These are phyloP conservation scores for Naganishia kalamii DNA, from an alignment of 768 basidiomycete species.

Conservation along the genomic window DNA sequence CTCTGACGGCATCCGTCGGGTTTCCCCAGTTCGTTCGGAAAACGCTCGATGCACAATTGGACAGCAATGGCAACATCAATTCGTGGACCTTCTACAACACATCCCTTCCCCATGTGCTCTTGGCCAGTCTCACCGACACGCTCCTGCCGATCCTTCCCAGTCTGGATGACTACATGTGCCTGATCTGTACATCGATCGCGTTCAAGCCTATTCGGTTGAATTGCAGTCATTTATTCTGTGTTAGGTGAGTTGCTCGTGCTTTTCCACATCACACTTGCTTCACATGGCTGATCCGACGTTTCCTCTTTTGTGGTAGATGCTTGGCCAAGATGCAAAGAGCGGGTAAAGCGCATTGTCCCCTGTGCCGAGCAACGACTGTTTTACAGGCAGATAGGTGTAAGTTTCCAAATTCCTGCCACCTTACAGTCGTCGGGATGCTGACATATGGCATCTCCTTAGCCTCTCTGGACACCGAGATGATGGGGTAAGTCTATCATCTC, in stretches of 20 bases:
- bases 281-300: neutral
- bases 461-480: conserved; percentile 41
- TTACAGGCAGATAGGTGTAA: conserved; percentile 67
- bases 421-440: neutral
- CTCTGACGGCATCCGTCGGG: conserved; percentile 55
- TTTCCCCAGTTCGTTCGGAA: conserved; percentile 51
- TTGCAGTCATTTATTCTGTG: conserved; percentile 62
- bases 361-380: conserved; percentile 74
- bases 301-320: conserved; percentile 44
- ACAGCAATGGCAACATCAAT: conserved; percentile 37
- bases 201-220: conserved; percentile 81
- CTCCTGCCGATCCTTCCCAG: conserved; percentile 57
- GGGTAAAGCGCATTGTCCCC: conserved; percentile 67
- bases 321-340: conserved; percentile 87
- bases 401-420: conserved; percentile 35
- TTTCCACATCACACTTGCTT: too few relatives aligned
- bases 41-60: conserved; percentile 35
- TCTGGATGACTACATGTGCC: conserved; percentile 63
- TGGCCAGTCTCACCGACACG: conserved; percentile 74
- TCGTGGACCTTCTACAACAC: conserved; percentile 47
- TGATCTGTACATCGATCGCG: conserved; percentile 81
- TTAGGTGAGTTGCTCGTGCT: conserved; percentile 22
- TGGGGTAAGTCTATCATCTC: conserved; percentile 37
- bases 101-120: conserved; percentile 60
- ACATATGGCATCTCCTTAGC: conserved; percentile 12